These are phyloP conservation scores for Fusarium kyushuense DNA, from an alignment of 2,329 filamentous ascomycete species.

Conservation along the genomic window DNA sequence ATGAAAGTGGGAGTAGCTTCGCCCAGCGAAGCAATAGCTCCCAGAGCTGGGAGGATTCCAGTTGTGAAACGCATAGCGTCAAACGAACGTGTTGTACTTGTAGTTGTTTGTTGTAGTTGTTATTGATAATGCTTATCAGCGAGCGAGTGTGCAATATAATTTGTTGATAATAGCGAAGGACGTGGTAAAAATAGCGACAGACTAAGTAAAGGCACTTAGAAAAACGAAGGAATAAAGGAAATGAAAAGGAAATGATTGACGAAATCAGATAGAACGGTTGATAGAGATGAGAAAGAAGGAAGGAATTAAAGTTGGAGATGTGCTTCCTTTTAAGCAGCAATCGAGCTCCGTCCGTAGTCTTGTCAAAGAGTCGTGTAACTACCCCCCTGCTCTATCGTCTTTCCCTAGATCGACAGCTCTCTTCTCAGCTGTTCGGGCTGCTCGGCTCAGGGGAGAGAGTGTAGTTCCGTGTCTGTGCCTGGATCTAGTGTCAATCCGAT, in stretches of 20 bases:
- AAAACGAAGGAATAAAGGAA: slow-evolving; percentile 26
- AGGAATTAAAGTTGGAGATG: slow-evolving; percentile 15
- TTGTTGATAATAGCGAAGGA: slow-evolving; percentile 7
- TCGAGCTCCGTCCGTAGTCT: slow-evolving; percentile 8
- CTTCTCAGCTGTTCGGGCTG: slow-evolving; percentile 10
- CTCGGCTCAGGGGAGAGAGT: slow-evolving; percentile 13
- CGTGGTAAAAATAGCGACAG: slow-evolving; percentile 10
- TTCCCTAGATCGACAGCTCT: neutral
- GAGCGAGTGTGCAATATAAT: slow-evolving; percentile 5
- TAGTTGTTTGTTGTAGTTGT: slow-evolving; percentile 5
- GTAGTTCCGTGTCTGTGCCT: slow-evolving; percentile 8
- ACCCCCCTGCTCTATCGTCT: neutral
- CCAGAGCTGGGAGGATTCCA: slow-evolving; percentile 30
- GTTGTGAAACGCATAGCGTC: slow-evolving; percentile 39
- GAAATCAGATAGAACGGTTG: slow-evolving; percentile 30
- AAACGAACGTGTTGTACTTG: slow-evolving; percentile 13
- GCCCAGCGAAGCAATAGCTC: slow-evolving; percentile 38
- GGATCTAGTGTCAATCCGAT: slow-evolving; percentile 33
- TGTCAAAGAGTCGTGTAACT: neutral
- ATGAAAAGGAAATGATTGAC: slow-evolving; percentile 18
- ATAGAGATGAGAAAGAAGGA: slow-evolving; percentile 14
- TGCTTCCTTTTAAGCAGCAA: slow-evolving; percentile 27
- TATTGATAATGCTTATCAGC: slow-evolving; percentile 10
- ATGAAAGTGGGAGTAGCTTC: slow-evolving; percentile 38
- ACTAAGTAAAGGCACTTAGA: slow-evolving; percentile 1